Conservation (phyloP, 106 monocot genomes). For the Apostasia shenzhenica region DNA sequence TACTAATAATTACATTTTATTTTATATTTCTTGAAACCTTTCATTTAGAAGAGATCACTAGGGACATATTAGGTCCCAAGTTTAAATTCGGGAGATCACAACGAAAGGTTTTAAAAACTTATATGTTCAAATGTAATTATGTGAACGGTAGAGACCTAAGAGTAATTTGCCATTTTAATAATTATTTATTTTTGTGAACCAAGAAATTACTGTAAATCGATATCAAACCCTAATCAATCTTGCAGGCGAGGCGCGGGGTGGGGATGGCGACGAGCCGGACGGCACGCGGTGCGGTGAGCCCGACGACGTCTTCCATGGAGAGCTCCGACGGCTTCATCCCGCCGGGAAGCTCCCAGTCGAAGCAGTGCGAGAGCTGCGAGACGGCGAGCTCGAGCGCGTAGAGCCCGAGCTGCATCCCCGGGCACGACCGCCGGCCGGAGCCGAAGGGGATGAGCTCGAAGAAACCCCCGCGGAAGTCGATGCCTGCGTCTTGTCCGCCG, state of each 20-base stretch:
- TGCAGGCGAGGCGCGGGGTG: conserved; percentile 28
- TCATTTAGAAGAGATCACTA: too few species aligned
- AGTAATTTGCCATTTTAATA: too few species aligned
- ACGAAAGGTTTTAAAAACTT: too few species aligned
- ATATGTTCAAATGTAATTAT: too few species aligned
- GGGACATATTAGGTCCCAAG: too few species aligned
- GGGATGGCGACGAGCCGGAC: conserved; percentile 47
- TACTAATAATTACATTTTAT: too few species aligned
- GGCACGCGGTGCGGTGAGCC: conserved; percentile 50
- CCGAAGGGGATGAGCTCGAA: conserved; percentile 67
- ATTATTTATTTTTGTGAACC: too few species aligned
- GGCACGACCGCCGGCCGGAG: conserved; percentile 56
- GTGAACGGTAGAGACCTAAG: too few species aligned
- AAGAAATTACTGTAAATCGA: too few species aligned
- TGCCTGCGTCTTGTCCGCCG: conserved; percentile 9
- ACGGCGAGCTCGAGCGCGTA: conserved; percentile 50
- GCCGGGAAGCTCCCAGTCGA: conserved; percentile 40
- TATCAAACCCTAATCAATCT: background rate
- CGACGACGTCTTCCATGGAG: conserved; percentile 54
- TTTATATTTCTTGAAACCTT: too few species aligned
- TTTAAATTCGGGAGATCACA: too few species aligned
- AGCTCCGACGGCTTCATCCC: conserved; percentile 56
- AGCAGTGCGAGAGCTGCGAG: conserved; percentile 50
- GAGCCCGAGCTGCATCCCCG: conserved; percentile 67
- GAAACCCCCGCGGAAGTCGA: conserved; percentile 46